Conservation (phyloP, 164 flowering plant genomes). For the Macadamia tetraphylla region DNA sequence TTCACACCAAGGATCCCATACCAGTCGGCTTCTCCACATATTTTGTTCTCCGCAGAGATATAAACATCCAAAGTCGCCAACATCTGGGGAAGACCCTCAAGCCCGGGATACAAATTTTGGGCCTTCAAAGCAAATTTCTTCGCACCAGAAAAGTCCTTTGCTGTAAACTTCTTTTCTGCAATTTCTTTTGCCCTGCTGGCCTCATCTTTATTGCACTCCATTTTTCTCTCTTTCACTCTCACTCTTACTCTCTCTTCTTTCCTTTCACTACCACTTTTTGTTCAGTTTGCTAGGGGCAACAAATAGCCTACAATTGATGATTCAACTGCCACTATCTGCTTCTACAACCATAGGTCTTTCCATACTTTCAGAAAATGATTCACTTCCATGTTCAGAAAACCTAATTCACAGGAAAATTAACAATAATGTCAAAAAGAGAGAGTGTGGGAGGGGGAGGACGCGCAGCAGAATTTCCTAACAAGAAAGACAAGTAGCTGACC, state of each 20-base stretch:
- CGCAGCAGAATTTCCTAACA: background rate
- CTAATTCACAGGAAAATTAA: constrained; percentile 8
- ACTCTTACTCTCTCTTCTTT: background rate
- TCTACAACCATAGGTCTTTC: constrained; percentile 4
- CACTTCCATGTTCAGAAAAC: constrained; percentile 1
- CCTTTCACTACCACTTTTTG: background rate
- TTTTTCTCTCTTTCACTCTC: constrained; percentile 7
- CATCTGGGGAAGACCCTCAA: constrained; percentile 53
- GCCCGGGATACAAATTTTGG: constrained; percentile 43
- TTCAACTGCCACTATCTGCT: constrained; percentile 1
- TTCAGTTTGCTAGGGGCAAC: background rate
- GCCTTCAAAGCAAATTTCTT: constrained; percentile 71
- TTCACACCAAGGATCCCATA: constrained; percentile 70
- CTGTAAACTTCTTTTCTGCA: constrained; percentile 32
- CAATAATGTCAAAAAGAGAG: background rate
- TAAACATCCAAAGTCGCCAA: constrained; percentile 42
- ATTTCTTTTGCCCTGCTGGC: constrained; percentile 47
- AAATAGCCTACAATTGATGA: background rate
- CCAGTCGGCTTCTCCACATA: constrained; percentile 45
- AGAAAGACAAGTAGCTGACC: background rate
- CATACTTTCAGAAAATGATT: constrained; percentile 3
- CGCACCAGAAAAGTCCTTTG: constrained; percentile 29
- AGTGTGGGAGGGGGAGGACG: background rate
- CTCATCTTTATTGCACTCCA: constrained; percentile 51
- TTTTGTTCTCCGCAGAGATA: constrained; percentile 27